Base-by-base conservation (phyloP, 345 rosid genomes). In the Reutealis trisperma region DNA sequence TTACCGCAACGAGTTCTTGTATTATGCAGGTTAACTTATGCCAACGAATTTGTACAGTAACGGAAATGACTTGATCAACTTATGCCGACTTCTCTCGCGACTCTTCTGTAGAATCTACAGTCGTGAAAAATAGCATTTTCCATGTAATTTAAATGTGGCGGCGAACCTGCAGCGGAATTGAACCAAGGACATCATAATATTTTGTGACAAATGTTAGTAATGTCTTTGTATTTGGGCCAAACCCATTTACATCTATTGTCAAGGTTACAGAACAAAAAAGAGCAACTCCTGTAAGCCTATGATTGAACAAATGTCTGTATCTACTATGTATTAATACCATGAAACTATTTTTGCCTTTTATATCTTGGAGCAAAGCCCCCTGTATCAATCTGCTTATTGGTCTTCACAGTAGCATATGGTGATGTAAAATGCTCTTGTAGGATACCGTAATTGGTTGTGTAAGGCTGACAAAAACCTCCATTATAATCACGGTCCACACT, bases 401-500 rank as follows among this genome's bases (percentile, higher is more conserved):
- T 27, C 76, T 75, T 76, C 52, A 22, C 25, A 51, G 59, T 32
- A 22, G 18, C 41, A n/a, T 42, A 21, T 7, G 47, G 71, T 72
- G 74, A 74, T 54, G 80, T 65, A 74, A 71, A 77, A 21, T 78
- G 72, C 64, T 80, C 87, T 77, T 80, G 72, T 21, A 78, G 55
- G 78, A 86, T 63, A 19, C 87, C 85, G 72, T 79, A 81, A 18
- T 84, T 77, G 68, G 77, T 85, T 30, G 83, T 86, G 79, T 84
- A 71, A 7, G 87, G 87, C 78, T 77, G 88, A 77, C 73, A 84
- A 69, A 79, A 66, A 54, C 77, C 88, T 67, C 82, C 89, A 13
- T 73, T 77, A 76, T 74, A 55, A 74, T 89, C 87, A 15, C 75
- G 68, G 67, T 72, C 88, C 75, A 65, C 81, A 45, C 98, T 94